Evolutionary conservation across 2,329 filamentous ascomycete species (phyloP), one percentile per base, ranked within the genome.

Genomic region (Tolypocladium sp.): DNA sequence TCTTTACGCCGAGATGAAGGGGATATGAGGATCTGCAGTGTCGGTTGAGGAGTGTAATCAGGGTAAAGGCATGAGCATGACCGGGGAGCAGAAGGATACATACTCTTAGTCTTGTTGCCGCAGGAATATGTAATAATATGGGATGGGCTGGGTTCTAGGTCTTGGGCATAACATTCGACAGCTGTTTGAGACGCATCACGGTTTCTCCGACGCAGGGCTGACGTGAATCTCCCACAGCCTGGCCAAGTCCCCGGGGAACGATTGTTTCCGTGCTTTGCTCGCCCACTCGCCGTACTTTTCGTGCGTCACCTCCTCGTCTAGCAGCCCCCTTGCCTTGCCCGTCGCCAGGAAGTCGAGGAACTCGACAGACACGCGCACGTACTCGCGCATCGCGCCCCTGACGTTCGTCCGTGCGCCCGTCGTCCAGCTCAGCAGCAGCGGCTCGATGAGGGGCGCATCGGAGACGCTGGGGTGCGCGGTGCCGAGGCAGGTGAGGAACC

Each of bases 401-500:
- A 80, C 80, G 58, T 84, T 73, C n/a, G 87, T 77, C 1, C 76
- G 80, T 0, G 85, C 82, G 0, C 84, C 83, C 0, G 85, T 88
- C 0, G 83, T 82, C 74, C 82, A 81, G 59, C 81, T 78, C 52
- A 89, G 74, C 35, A 89, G 72, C 56, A 80, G 71, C 0, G 86
- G 86, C 61, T 87, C 80, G 9, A 89, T 77, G 3, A 89, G 74
- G 0, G 86, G 85, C 20, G 86, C 86, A 65, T 89, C 86, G 0
- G 86, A 88, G 25, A 87, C 82, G 12, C 80, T 83, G 0, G 86
- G 84, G 65, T 89, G 86, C 0, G 83, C 73, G 0, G 81, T 83
- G 38, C 79, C 79, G 1, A 82, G 66, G 35, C 76, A 77, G 1
- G 81, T 84, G 65, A 83, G 68, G 69, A 84, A 84, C 81, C 81